Conservation (phyloP, 73 alveolate genomes). For the Tetrahymena thermophila region DNA sequence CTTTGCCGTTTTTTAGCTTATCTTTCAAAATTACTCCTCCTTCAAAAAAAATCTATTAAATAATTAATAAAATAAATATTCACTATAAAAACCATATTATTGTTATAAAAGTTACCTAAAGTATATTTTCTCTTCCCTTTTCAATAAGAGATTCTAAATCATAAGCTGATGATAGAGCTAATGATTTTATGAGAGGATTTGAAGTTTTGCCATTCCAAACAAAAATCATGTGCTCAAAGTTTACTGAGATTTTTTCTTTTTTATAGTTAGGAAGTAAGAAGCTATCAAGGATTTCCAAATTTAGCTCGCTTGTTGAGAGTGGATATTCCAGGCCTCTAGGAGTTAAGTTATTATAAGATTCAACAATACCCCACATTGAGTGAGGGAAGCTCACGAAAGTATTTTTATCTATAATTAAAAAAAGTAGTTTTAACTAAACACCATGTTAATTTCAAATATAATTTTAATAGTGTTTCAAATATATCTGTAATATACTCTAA, state of each 20-base stretch:
- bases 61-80: not conserved
- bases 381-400: slow-evolving; percentile 60
- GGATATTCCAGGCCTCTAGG: slow-evolving; percentile 93
- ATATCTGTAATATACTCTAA: no score
- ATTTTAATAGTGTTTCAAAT: no score
- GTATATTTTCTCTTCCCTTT: slow-evolving; percentile 57
- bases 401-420: slow-evolving; percentile 15
- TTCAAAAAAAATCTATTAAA: slow-evolving; percentile 61
- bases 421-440: no score
- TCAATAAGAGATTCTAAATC: slow-evolving; percentile 71
- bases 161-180: slow-evolving; percentile 87
- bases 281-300: slow-evolving; percentile 7
- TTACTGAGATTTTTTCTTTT: slow-evolving; percentile 45
- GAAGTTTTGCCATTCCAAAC: slow-evolving; percentile 97
- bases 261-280: slow-evolving; percentile 31
- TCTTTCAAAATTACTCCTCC: slow-evolving; percentile 88
- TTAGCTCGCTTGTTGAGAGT: slow-evolving; percentile 60
- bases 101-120: no score
- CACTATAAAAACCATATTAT: no score
- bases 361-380: slow-evolving; percentile 87
- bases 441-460: no score
- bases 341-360: slow-evolving; percentile 83
- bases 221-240: slow-evolving; percentile 86
- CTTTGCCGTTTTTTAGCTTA: slow-evolving; percentile 65
- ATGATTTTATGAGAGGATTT: slow-evolving; percentile 77